phyloP scores from a whole-genome alignment of 768 basidiomycete species.

The Amanita subjunquillea region DNA sequence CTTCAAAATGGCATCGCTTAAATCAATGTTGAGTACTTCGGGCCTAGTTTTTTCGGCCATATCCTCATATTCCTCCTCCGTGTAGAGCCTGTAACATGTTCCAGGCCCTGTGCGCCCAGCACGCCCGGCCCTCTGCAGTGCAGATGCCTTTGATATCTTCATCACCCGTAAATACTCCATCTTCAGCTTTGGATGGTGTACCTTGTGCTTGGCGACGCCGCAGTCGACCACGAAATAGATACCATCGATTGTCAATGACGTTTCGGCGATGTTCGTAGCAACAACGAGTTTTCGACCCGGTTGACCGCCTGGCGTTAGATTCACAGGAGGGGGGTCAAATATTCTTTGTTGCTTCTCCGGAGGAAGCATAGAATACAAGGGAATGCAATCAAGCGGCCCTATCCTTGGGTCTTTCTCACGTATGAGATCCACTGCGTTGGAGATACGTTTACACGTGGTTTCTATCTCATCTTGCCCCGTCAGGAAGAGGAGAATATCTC shows the following conservation, averaged over 20 bases:
- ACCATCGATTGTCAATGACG: conserved; percentile 85
- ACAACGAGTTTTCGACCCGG: conserved; percentile 81
- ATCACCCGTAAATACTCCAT: conserved; percentile 79
- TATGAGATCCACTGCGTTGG: conserved; percentile 68
- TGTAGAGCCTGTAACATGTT: conserved; percentile 86
- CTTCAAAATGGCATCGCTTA: conserved; percentile 82
- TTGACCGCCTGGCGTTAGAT: conserved; percentile 47
- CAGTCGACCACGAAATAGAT: conserved; percentile 92
- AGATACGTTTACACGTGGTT: conserved; percentile 78
- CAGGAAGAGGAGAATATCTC: conserved; percentile 79
- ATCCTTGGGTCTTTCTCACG: conserved; percentile 49
- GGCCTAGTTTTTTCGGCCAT: conserved; percentile 88
- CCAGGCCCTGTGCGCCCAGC: conserved; percentile 85
- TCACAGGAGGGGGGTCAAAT: conserved; percentile 68
- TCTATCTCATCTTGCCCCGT: conserved; percentile 94
- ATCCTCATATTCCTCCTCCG: conserved; percentile 84
- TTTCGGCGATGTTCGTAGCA: conserved; percentile 88
- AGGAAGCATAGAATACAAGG: conserved; percentile 83
- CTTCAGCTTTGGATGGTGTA: conserved; percentile 85
- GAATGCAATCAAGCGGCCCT: conserved; percentile 74
- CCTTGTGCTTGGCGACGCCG: conserved; percentile 86
- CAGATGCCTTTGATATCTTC: conserved; percentile 84
- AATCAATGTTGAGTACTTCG: conserved; percentile 76
- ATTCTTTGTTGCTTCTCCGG: conserved; percentile 85
- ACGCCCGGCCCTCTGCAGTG: conserved; percentile 83